Base-by-base conservation (phyloP, 2,329 filamentous ascomycete genomes). In the Alternaria burnsii region DNA sequence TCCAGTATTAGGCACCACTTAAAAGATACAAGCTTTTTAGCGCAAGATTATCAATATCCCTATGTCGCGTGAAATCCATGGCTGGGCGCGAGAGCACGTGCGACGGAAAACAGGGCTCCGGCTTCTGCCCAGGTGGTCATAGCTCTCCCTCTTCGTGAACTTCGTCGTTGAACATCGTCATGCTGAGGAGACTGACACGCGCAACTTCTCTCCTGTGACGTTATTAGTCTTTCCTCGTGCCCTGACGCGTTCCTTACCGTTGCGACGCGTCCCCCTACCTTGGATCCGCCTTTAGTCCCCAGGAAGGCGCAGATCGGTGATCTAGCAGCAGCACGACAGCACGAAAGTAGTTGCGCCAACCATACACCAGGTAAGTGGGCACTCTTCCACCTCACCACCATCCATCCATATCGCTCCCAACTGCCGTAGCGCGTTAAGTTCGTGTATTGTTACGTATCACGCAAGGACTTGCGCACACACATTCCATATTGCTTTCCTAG, bases 301-400 rank as follows among this genome's bases (percentile, higher is more conserved):
- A 55, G 22, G 59, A 41, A 48, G 53, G 28, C 38, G 47, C 52
- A 46, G 26, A 38, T 48, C 57, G 38, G 59, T 52, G 38, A 34
- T 42, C 40, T 24, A 59, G 52, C 52, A 58, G 55, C 50, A 50
- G 52, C 60, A 56, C 48, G 41, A 51, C 56, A 62, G 42, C 40
- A 55, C 56, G 58, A 52, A 52, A 59, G 52, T 57, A 53, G 62
- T 57, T 57, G 56, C 52, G 44, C 36, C 48, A 55, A 50, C 60
- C 44, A 58, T 58, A 41, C 41, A 59, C 59, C 58, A 67, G 64
- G 64, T 67, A 67, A 52, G 64, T 62, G 57, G 56, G 52, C 46
- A 20, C 26, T 36, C 43, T 44, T 30, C 56, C 46, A 38, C 54
- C 11, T 50, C 44, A 48, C 51, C 18, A 28, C 41, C 54, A 52